These are phyloP conservation scores for Irpex sp. DNA, from an alignment of 1,284 basidiomycete genomes.

Conservation along the genomic window DNA sequence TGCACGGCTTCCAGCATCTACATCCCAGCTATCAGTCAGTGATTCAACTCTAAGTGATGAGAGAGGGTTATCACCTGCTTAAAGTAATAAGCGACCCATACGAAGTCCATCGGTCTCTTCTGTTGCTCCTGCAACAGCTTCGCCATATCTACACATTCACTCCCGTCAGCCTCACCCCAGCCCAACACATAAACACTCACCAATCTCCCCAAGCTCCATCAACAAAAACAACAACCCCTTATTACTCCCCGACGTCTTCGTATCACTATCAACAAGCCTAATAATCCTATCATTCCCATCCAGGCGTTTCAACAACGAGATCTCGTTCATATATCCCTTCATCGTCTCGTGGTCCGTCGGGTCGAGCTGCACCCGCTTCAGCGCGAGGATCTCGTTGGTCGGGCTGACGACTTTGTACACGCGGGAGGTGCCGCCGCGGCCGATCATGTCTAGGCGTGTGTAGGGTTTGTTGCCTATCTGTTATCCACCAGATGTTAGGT, in stretches of 20 bases:
- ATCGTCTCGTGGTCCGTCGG: slow-evolving; percentile 84
- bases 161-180: no score
- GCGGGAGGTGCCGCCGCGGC: slow-evolving; percentile 90
- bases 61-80: slow-evolving; percentile 65
- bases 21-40: not conserved
- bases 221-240: slow-evolving; percentile 76
- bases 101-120: slow-evolving; percentile 81
- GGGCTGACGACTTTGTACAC: slow-evolving; percentile 86
- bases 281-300: slow-evolving; percentile 90
- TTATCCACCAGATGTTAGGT: not conserved
- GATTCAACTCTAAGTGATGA: not conserved
- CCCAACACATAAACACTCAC: no score
- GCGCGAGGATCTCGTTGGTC: slow-evolving; percentile 76
- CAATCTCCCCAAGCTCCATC: slow-evolving; percentile 93
- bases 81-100: slow-evolving; percentile 93
- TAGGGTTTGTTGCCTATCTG: slow-evolving; percentile 83
- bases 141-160: slow-evolving; percentile 57
- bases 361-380: slow-evolving; percentile 87
- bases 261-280: slow-evolving; percentile 82
- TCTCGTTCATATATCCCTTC: slow-evolving; percentile 93
- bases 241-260: slow-evolving; percentile 60
- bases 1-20: slow-evolving; percentile 96
- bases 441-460: slow-evolving; percentile 81
- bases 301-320: slow-evolving; percentile 80
- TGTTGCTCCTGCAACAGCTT: slow-evolving; percentile 78